Conservation (phyloP, 495 filamentous ascomycete genomes). For the Penicillium samsonianum region DNA sequence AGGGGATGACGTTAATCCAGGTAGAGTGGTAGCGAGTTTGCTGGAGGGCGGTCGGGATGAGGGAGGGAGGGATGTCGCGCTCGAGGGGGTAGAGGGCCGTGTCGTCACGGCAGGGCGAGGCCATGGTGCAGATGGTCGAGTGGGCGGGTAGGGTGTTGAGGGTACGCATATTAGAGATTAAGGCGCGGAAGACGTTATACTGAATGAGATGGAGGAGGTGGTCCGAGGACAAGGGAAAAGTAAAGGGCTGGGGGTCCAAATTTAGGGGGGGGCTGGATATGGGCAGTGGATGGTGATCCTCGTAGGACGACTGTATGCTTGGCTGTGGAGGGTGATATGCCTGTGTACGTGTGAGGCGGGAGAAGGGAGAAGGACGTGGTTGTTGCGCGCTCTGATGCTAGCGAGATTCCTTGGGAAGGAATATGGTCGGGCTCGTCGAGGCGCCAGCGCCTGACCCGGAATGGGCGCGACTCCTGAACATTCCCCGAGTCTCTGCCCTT, state of each 20-base stretch:
- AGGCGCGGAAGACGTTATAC: constrained; percentile 68
- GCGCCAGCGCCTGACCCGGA: not conserved
- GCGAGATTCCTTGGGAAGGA: not conserved
- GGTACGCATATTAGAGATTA: constrained; percentile 25
- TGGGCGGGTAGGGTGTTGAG: not conserved
- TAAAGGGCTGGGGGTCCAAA: not conserved
- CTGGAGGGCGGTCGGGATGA: constrained; percentile 15
- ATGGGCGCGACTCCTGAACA: not conserved
- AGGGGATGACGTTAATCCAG: constrained; percentile 25
- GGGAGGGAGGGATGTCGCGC: constrained; percentile 9
- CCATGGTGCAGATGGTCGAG: not conserved
- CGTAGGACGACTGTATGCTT: not conserved
- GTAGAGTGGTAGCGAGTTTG: constrained; percentile 16
- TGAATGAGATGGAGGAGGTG: constrained; percentile 31
- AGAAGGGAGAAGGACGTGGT: not conserved
- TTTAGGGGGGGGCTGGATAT: not conserved
- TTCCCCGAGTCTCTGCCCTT: not conserved
- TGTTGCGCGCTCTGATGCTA: not conserved
- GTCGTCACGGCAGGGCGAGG: not conserved
- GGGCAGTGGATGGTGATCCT: not conserved
- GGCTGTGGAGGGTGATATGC: not conserved
- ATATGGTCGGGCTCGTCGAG: not conserved
- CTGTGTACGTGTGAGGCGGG: not conserved
- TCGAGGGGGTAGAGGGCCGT: not conserved
- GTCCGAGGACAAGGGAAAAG: constrained; percentile 19